Percentiles rank a stretch among this genome's conserved stretches.
phyloP scores from a whole-genome alignment of 2,329 filamentous ascomycete genomes.

The Epichloe gansuensis region DNA sequence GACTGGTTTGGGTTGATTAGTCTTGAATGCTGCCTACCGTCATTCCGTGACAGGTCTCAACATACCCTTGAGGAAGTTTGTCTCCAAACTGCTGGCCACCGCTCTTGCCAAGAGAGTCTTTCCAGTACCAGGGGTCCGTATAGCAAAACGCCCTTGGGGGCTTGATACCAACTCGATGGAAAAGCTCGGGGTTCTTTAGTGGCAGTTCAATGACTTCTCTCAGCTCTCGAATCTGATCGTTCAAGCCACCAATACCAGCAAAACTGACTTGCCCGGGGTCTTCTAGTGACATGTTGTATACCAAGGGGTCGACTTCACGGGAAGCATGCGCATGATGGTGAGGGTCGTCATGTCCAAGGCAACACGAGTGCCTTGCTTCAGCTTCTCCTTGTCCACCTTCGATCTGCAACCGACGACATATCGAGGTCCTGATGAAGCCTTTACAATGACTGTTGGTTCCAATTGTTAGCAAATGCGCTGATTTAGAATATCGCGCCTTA shows the following conservation, averaged over 20 bases:
- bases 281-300: slow-evolving; percentile 99
- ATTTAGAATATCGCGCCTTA: slow-evolving; percentile 8
- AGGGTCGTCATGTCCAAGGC: slow-evolving; percentile 98
- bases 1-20: slow-evolving; percentile 40
- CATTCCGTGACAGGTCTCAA: background rate
- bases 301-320: slow-evolving; percentile 92
- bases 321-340: slow-evolving; percentile 99
- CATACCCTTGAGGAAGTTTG: slow-evolving; percentile 92
- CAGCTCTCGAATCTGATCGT: slow-evolving; percentile 95
- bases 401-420: slow-evolving; percentile 98
- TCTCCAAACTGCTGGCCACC: slow-evolving; percentile 91
- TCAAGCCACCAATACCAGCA: slow-evolving; percentile 90
- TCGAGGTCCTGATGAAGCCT: slow-evolving; percentile 90
- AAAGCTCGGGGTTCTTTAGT: slow-evolving; percentile 96
- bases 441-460: slow-evolving; percentile 72
- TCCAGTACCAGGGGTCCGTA: slow-evolving; percentile 96
- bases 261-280: slow-evolving; percentile 97
- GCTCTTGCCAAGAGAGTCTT: slow-evolving; percentile 92
- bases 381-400: slow-evolving; percentile 92
- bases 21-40: background rate
- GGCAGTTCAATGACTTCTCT: slow-evolving; percentile 96
- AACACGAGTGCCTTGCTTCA: slow-evolving; percentile 97
- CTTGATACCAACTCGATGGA: slow-evolving; percentile 94
- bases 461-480: slow-evolving; percentile 9
- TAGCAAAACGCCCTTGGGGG: slow-evolving; percentile 89